These are phyloP conservation scores for Pythium aphanidermatum DNA, from an alignment of 352 stramenopile genomes.

Conservation along the genomic window DNA sequence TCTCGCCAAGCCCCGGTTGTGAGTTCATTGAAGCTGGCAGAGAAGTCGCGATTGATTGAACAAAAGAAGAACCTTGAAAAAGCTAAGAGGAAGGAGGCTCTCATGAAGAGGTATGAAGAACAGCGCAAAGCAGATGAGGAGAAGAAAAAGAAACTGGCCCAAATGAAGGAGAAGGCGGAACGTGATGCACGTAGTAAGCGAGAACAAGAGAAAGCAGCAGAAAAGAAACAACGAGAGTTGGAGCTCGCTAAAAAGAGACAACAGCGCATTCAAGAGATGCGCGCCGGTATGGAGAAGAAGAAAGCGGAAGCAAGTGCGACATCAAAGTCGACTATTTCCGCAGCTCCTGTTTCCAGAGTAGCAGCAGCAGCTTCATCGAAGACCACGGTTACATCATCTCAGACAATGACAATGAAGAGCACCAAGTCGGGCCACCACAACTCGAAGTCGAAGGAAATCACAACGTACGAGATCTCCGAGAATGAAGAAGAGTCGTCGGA, in stretches of 20 bases:
- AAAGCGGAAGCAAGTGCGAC: constrained; percentile 22
- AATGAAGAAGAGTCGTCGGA: constrained; percentile 47
- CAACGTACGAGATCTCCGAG: constrained; percentile 79
- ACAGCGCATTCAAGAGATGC: constrained; percentile 60
- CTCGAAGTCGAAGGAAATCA: constrained; percentile 16
- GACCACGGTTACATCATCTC: neutral
- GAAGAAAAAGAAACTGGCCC: constrained; percentile 47
- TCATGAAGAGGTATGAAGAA: constrained; percentile 69
- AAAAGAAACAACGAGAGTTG: constrained; percentile 62
- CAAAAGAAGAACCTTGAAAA: constrained; percentile 67
- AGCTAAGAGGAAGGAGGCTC: constrained; percentile 47
- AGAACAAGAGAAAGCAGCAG: constrained; percentile 36
- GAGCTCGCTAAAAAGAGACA: constrained; percentile 57
- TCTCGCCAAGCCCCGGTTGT: constrained; percentile 44
- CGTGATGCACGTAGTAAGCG: constrained; percentile 43
- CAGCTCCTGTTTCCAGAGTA: constrained; percentile 7
- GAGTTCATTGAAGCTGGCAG: constrained; percentile 64
- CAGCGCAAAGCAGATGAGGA: constrained; percentile 58
- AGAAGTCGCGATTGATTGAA: constrained; percentile 56
- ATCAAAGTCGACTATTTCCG: constrained; percentile 1
- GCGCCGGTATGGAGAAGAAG: constrained; percentile 65
- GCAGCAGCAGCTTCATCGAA: constrained; percentile 4
- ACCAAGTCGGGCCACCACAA: constrained; percentile 12
- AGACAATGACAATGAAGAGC: neutral
- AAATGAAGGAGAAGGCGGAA: constrained; percentile 59